Evolutionary conservation across 2,329 filamentous ascomycete genomes (phyloP), one percentile per base, ranked within the genome.

Genomic region (Dothistroma septosporum): DNA sequence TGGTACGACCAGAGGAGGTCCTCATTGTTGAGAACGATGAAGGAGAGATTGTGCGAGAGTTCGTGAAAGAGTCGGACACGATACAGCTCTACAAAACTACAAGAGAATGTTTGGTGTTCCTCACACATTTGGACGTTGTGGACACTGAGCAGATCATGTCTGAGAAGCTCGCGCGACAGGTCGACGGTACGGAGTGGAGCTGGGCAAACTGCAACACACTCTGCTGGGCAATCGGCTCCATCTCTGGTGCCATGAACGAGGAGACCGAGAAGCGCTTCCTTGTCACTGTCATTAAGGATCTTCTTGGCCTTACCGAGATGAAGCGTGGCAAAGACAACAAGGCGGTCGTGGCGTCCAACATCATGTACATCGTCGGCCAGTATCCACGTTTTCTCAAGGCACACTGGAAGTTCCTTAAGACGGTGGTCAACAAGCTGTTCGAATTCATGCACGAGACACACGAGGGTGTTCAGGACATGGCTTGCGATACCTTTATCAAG

Each of bases 401-500:
- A 1, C 94, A 99, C 76, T 99, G 94, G 94, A 99, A 99, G 76
- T 99, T 99, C 79, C 82, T 99, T 59, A 99, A 99, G 86, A 99
- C 94, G 2, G 94, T 99, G 19, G 94, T 99, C 72, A 99, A 99
- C 80, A 99, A 99, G 81, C 84, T 99, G 5, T 99, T 99, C 72
- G 94, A 99, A 79, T 99, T 99, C 74, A 99, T 99, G 94, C 94
- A 99, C 76, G 94, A 99, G 77, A 97, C 94, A 0, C 94, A 99
- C 72, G 94, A 99, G 80, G 94, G 90, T 87, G 94, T 99, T 28
- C 95, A 99, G 78, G 94, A 99, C 78, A 99, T 99, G 95, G 94
- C 94, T 71, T 99, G 94, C 75, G 95, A 99, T 77, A 99, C 94
- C 0, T 99, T 99, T 72, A 99, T 99, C 79, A 99, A 99, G 82